Base-by-base conservation (phyloP, 2,329 filamentous ascomycete genomes). In the Volutella citrinella region DNA sequence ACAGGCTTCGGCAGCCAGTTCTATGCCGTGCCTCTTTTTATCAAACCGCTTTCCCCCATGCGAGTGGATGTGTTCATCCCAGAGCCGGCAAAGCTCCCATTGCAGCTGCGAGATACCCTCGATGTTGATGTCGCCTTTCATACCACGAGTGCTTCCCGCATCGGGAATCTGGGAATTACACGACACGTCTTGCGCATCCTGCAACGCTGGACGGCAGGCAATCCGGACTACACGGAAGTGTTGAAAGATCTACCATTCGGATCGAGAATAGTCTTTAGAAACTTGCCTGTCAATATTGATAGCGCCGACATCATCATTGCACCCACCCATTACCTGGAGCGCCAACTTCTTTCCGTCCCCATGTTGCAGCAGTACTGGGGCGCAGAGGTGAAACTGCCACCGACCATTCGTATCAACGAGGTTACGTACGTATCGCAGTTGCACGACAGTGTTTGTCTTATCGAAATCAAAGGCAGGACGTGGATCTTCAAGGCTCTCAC, bases 401-500 rank as follows among this genome's bases (percentile, higher is more conserved):
- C 60, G 11, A 51, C 62, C 1, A 49, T 80, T 34, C 69, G 78
- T 42, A 65, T 81, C 20, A 55, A 54, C 30, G 57, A 68, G 13
- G 52, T 81, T n/a, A 59, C 65, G 23, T 67, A 78, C 28, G 49
- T 74, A 39, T 62, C 63, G 14, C 72, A 80, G 52, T 56, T 80
- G 13, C 72, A 80, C 43, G 78, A 81, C 48, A 78, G 75, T 40
- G 71, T 80, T 27, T 77, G 72, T 36, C 59, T 79, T 11, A 74
- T 80, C 27, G 57, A 60, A 19, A 61, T 72, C 24, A 44, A 57
- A 14, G 60, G 55, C 7, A 48, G 59, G 29, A 53, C 63, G 4
- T 72, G 68, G 62, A 70, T 79, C 36, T 68, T 82, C 56, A 82
- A 82, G 51, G 72, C 74, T 4, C 53, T 80, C 25, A 73, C 71